Conservation (phyloP, 2,329 filamentous ascomycete genomes). For the Microthyrium microscopicum region DNA sequence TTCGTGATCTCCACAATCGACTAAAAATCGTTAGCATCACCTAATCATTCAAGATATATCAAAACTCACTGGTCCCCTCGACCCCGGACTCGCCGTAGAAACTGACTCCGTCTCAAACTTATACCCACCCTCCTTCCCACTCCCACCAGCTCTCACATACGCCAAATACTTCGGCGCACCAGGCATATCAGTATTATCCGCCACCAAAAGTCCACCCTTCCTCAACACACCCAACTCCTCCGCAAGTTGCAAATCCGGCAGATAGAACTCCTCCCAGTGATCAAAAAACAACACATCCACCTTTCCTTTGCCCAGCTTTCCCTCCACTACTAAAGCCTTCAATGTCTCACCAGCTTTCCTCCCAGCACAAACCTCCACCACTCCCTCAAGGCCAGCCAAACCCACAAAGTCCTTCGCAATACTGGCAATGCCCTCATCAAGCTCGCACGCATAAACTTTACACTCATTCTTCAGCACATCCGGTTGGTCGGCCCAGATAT, state of each 20-base stretch:
- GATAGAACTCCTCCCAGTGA: conserved; percentile 21
- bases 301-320: conserved; percentile 11
- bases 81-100: neutral
- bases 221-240: conserved; percentile 19
- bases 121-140: neutral
- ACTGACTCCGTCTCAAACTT: conserved; percentile 1
- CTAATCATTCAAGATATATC: neutral
- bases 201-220: conserved; percentile 20
- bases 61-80: too few species aligned
- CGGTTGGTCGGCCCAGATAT: conserved; percentile 9
- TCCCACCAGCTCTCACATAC: conserved; percentile 17
- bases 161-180: conserved; percentile 28
- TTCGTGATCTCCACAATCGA: conserved; percentile 3
- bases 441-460: conserved; percentile 22
- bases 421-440: conserved; percentile 16
- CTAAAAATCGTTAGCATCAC: conserved; percentile 1
- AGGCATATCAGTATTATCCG: conserved; percentile 28
- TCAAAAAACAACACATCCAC: conserved; percentile 24
- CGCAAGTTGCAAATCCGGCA: conserved; percentile 19
- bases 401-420: conserved; percentile 18
- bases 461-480: conserved; percentile 11
- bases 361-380: conserved; percentile 20
- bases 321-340: conserved; percentile 14
- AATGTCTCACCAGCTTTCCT: conserved; percentile 17
- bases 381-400: conserved; percentile 18